Evolutionary conservation across 1,284 basidiomycete species (phyloP).

Genomic region (Afroboletus lepidellus): DNA sequence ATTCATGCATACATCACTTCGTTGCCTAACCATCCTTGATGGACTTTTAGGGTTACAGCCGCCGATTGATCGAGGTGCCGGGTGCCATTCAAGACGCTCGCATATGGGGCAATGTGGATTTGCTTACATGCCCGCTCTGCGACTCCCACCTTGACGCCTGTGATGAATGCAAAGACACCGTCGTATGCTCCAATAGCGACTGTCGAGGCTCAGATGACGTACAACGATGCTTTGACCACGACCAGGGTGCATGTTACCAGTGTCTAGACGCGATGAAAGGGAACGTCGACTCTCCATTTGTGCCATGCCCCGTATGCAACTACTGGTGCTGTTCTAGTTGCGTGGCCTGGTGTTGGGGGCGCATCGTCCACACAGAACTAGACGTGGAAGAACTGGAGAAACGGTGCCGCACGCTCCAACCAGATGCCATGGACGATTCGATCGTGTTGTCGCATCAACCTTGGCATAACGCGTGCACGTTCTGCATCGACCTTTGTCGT

Average conservation of each 20-base stretch:
- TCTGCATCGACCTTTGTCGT: not conserved
- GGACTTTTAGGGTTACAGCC: not conserved
- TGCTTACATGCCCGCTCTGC: conserved; percentile 6
- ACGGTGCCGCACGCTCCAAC: too few species aligned
- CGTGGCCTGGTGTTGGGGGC: too few species aligned
- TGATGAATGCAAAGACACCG: not conserved
- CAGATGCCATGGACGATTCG: too few species aligned
- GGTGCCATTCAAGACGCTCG: not conserved
- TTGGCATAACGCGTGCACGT: not conserved
- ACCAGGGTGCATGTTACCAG: too few species aligned
- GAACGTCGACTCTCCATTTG: too few species aligned
- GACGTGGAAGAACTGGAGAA: too few species aligned
- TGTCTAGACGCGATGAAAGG: too few species aligned
- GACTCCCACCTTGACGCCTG: not conserved
- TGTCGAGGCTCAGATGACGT: too few species aligned
- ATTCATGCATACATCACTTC: not conserved
- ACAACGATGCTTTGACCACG: too few species aligned
- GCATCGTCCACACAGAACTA: too few species aligned
- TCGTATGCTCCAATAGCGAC: not conserved
- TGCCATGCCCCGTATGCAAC: too few species aligned
- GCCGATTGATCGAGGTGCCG: not conserved
- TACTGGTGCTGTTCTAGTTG: too few species aligned
- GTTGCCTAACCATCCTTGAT: not conserved
- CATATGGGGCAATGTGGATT: not conserved
- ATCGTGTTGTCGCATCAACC: not conserved